A percentile compares a stretch with the other conserved stretches of the same genome.
phyloP scores from a whole-genome alignment of 805 yeast species.

The Myxozyma melibiosi region DNA sequence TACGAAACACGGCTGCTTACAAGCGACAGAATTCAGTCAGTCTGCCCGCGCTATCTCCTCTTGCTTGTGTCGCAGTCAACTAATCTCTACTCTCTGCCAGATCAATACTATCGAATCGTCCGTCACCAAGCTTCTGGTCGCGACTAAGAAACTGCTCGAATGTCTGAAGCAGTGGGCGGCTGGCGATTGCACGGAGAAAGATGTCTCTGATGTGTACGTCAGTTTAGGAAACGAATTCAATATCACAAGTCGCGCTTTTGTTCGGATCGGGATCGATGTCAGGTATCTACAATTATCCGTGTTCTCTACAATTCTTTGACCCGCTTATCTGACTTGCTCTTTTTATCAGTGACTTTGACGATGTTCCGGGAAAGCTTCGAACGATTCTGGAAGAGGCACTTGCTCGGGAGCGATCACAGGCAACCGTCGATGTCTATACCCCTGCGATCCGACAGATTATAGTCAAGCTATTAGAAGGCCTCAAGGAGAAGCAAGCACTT shows the following conservation, averaged over 20 bases:
- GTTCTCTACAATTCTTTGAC: not conserved
- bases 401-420: conserved; percentile 81
- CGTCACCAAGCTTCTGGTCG: conserved; percentile 75
- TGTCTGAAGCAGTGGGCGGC: conserved; percentile 88
- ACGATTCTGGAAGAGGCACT: conserved; percentile 82
- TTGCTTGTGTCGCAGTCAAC: not conserved
- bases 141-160: conserved; percentile 87
- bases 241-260: conserved; percentile 77
- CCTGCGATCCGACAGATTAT: conserved; percentile 87
- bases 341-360: conserved; percentile 71
- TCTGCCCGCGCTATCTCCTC: not conserved
- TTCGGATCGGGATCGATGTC: conserved; percentile 75
- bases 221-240: conserved; percentile 92
- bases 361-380: conserved; percentile 82
- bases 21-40: conserved; percentile 9
- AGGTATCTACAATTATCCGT: conserved; percentile 19
- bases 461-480: conserved; percentile 71
- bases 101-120: conserved; percentile 66
- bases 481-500: conserved; percentile 75
- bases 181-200: conserved; percentile 73
- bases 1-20: not conserved
- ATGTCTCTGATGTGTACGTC: conserved; percentile 88
- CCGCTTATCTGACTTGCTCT: not conserved
- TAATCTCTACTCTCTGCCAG: not conserved
- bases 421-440: conserved; percentile 72